phyloP scores from a whole-genome alignment of 169 alveolate genomes.

The Fabrea salina region DNA sequence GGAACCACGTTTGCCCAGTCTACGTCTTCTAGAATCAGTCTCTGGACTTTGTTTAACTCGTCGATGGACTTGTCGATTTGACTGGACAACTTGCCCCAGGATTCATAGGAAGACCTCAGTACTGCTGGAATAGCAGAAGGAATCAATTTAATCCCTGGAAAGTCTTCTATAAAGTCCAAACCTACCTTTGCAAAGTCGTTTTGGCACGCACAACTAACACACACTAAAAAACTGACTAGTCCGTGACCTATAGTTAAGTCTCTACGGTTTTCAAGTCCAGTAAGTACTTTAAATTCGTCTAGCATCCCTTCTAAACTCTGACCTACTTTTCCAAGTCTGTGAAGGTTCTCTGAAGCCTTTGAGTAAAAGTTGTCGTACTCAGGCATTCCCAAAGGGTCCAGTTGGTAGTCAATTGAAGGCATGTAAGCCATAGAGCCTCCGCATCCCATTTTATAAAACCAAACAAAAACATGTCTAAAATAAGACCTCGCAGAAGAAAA shows the following conservation, averaged over 20 bases:
- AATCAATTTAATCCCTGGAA: not conserved
- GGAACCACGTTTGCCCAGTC: not conserved
- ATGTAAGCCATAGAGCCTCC: not conserved
- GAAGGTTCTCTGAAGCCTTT: not conserved
- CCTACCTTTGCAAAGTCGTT: not conserved
- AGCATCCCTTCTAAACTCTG: not conserved
- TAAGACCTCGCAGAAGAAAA: slow-evolving; percentile 65
- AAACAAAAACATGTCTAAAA: slow-evolving; percentile 71
- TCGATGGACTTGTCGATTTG: not conserved
- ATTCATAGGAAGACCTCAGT: not conserved
- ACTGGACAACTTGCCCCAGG: not conserved
- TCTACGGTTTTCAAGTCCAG: not conserved
- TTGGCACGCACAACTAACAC: not conserved
- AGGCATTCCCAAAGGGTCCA: not conserved
- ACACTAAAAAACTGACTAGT: not conserved
- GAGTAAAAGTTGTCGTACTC: not conserved
- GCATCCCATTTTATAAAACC: not conserved
- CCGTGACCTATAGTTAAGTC: not conserved
- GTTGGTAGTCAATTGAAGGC: not conserved
- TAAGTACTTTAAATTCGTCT: not conserved
- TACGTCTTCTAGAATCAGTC: not conserved
- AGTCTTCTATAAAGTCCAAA: not conserved
- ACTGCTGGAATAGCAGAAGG: not conserved
- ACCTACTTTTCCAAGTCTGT: not conserved
- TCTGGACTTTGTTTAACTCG: not conserved